phyloP scores from a whole-genome alignment of 768 basidiomycete species.

The Termitomyces sp. region DNA sequence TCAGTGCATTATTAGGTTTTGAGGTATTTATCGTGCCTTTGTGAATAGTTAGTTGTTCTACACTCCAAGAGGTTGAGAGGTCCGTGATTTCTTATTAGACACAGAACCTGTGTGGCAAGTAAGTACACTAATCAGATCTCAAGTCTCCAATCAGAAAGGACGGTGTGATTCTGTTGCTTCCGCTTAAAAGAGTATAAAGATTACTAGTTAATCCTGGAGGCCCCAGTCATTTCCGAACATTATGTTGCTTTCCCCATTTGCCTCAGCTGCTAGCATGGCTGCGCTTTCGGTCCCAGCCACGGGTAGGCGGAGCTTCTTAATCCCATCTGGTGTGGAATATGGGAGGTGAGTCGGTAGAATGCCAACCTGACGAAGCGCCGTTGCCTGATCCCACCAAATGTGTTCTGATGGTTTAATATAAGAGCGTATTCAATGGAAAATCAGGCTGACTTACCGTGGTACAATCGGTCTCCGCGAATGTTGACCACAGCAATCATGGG shows the following conservation, averaged over 20 bases:
- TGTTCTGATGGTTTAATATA: constrained; percentile 23
- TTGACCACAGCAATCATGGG: constrained; percentile 55
- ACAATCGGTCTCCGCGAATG: constrained; percentile 34
- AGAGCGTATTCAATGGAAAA: background rate
- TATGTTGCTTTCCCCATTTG: constrained; percentile 28
- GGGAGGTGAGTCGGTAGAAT: constrained; percentile 28
- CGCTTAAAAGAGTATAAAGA: background rate
- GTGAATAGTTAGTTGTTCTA: too few relatives aligned
- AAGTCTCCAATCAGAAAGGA: background rate
- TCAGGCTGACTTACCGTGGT: constrained; percentile 21
- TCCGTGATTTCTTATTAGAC: background rate
- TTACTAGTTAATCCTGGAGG: constrained; percentile 7
- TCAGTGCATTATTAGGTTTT: background rate
- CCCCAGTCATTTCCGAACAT: constrained; percentile 33
- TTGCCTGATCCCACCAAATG: constrained; percentile 41
- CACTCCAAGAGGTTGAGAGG: background rate
- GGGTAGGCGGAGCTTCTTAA: constrained; percentile 25
- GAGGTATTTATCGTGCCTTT: background rate
- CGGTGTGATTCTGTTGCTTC: background rate
- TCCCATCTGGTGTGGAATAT: constrained; percentile 16
- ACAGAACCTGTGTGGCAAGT: background rate
- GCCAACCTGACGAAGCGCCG: constrained; percentile 29
- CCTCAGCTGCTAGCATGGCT: constrained; percentile 29
- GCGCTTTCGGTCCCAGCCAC: constrained; percentile 31
- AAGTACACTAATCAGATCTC: background rate